Evolutionary conservation across 305 asterid genomes (phyloP), one percentile per base, ranked within the genome.

Genomic region (Solanum chacoense): DNA sequence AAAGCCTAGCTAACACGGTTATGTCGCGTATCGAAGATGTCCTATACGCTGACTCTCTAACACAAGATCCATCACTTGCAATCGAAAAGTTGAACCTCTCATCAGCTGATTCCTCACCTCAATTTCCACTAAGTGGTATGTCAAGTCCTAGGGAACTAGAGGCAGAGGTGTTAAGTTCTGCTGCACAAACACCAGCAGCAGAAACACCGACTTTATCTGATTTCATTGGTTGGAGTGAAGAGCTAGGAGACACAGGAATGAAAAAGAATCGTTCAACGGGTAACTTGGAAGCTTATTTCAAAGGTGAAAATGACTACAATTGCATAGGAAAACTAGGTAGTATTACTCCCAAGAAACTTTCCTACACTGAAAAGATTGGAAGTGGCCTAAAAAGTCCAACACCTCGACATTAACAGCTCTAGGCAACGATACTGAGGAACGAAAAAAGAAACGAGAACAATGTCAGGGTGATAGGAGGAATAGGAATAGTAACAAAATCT

Each of bases 1-100:
- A 97, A 87, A 94, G 92, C 93, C 91, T 97, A 90, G 99, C 98
- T 18, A 94, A 93, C 92, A 94, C 98, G 6, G 98, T 97, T 88
- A 93, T 91, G 98, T 92, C 94, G 8, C 94, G 98, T 73, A 94
- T 97, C 5, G 96, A 96, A 31, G 99, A 95, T 75, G 97, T 96
- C 29, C 91, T 95, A 3, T 93, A 93, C 34, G 99, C 98, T 0
- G 96, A 96, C 84, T 92, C 95, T 35, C 89, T 93, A 16, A 89
- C 94, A 10, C 90, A 79, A 77, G 94, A 94, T 88, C 98, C 97
- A 22, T 85, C 96, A 8, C 90, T 93, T 6, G 92, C 92, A 12
- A 85, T 65, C 5, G 81, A 89, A 4, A 88, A 90, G 22, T 26
- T 40, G 92, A 91, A 87, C 55, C 88, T 45, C 69, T 40, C 90